Evolutionary conservation across 2,329 filamentous ascomycete species (phyloP).

Genomic region (Aspergillus fumigatiaffinis): DNA sequence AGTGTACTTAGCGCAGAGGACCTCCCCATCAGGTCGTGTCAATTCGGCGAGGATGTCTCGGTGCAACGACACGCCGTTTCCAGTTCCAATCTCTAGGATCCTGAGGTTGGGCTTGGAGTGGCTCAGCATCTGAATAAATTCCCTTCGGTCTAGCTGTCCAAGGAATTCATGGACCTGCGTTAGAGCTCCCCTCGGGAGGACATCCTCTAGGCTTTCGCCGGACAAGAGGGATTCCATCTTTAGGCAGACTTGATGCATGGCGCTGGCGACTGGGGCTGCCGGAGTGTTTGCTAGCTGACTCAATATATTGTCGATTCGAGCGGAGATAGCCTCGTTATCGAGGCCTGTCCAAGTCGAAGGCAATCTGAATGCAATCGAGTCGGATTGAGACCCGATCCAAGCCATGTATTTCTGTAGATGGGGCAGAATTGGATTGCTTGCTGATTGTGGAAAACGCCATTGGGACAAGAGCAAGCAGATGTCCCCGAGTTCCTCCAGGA

Average conservation of each 20-base stretch:
- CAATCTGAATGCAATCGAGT: not conserved
- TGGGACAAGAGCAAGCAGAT: not conserved
- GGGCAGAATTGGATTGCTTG: not conserved
- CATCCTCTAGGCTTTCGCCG: not conserved
- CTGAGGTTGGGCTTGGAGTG: constrained; percentile 21
- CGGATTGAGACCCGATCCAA: constrained; percentile 1
- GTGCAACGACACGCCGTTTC: constrained; percentile 7
- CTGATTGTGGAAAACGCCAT: not conserved
- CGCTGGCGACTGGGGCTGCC: not conserved
- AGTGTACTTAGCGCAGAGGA: constrained; percentile 21
- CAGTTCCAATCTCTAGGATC: constrained; percentile 26
- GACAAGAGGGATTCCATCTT: not conserved
- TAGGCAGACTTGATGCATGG: not conserved
- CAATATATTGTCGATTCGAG: not conserved
- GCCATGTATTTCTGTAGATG: constrained; percentile 10
- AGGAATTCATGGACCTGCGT: constrained; percentile 7
- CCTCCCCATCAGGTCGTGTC: not conserved
- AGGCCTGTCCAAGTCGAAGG: not conserved
- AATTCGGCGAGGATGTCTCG: not conserved
- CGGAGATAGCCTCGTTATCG: not conserved
- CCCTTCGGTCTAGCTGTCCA: constrained; percentile 1
- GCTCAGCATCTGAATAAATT: constrained; percentile 13
- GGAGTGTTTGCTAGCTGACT: not conserved
- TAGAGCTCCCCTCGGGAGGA: constrained; percentile 15
- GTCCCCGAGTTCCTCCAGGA: not conserved